Evolutionary conservation across 2,329 filamentous ascomycete species (phyloP).

Genomic region (Exserohilum turcica): DNA sequence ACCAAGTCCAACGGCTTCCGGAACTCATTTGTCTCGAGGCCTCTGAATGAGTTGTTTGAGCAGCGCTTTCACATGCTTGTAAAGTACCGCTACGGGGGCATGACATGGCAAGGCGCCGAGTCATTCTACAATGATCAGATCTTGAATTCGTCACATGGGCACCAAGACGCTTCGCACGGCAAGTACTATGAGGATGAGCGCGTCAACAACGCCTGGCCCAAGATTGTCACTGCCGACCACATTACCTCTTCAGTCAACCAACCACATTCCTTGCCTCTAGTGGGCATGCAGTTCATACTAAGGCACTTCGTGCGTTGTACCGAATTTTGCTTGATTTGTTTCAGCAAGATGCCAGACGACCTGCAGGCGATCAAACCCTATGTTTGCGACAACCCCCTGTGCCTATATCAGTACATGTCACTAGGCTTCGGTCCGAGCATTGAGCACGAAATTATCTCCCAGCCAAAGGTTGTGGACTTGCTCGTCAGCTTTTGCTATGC

Average conservation of each 20-base stretch:
- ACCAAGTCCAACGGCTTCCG: constrained; percentile 49
- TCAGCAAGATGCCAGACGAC: constrained; percentile 66
- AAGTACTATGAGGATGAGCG: constrained; percentile 47
- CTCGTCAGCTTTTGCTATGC: constrained; percentile 81
- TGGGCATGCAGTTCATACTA: constrained; percentile 75
- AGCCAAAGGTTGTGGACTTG: constrained; percentile 83
- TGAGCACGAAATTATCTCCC: constrained; percentile 79
- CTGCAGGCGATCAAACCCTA: constrained; percentile 74
- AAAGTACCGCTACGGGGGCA: constrained; percentile 59
- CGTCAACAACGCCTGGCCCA: constrained; percentile 48
- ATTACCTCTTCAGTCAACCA: constrained; percentile 43
- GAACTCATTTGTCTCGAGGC: constrained; percentile 71
- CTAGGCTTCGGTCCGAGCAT: constrained; percentile 85
- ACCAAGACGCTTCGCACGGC: constrained; percentile 44
- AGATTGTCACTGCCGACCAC: constrained; percentile 58
- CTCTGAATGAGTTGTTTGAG: constrained; percentile 71
- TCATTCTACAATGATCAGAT: constrained; percentile 58
- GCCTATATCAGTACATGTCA: constrained; percentile 85
- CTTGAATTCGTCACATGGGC: constrained; percentile 32
- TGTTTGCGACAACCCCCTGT: constrained; percentile 76
- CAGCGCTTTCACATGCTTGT: constrained; percentile 67
- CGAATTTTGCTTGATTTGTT: constrained; percentile 86
- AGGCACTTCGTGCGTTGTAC: constrained; percentile 80
- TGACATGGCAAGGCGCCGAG: constrained; percentile 73
- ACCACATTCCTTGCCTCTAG: constrained; percentile 60